A percentile compares a stretch with the other conserved stretches of the same genome.
These are phyloP conservation scores for Cryptococcus neoformans DNA, from an alignment of 1,284 basidiomycete species.

Conservation along the genomic window DNA sequence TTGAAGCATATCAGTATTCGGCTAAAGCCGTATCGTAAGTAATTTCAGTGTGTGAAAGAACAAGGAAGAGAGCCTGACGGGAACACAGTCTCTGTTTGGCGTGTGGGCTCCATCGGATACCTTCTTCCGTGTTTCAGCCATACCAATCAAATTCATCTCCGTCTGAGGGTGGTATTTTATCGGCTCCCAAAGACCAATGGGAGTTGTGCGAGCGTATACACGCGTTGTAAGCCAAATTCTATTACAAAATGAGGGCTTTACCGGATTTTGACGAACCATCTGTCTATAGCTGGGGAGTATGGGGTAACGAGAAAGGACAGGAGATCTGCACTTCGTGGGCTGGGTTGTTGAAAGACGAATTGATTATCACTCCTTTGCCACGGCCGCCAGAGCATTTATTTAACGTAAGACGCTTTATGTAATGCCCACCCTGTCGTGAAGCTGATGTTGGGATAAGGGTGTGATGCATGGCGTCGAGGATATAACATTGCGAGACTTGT, in stretches of 20 bases:
- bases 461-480: conserved; percentile 8
- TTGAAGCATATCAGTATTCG: conserved; percentile 21
- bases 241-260: too few relatives aligned
- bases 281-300: conserved; percentile 24
- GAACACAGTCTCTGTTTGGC: conserved; percentile 15
- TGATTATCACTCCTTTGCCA: conserved; percentile 24
- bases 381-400: conserved; percentile 14
- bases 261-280: neutral
- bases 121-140: conserved; percentile 8
- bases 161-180: conserved; percentile 9
- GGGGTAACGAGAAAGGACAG: conserved; percentile 24
- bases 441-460: neutral
- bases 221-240: conserved; percentile 17
- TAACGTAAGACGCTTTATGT: conserved; percentile 7
- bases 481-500: conserved; percentile 14
- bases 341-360: conserved; percentile 15
- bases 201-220: conserved; percentile 28
- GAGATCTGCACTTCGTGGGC: conserved; percentile 15
- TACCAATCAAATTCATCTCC: neutral
- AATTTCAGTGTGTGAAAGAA: too few relatives aligned
- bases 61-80: neutral
- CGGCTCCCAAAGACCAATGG: conserved; percentile 18
- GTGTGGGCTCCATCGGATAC: conserved; percentile 23
- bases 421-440: too few relatives aligned
- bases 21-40: conserved; percentile 17